A percentile compares a stretch with the other conserved stretches of the same genome.
phyloP scores from a whole-genome alignment of 345 rosid genomes.

The Dimocarpus longan region DNA sequence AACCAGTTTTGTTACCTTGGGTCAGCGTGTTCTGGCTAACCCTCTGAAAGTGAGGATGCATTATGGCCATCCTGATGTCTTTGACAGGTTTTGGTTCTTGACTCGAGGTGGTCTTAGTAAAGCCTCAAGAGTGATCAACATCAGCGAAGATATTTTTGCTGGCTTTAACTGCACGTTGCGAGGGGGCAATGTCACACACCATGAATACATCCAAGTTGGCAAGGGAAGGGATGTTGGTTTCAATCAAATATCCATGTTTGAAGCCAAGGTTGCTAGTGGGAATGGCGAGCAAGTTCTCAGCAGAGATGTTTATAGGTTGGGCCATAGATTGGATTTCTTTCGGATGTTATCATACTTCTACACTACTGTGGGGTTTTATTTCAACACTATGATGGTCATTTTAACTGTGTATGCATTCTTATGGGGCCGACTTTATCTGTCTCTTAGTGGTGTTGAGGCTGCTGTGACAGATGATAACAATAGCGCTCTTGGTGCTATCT shows the following conservation, averaged over 20 bases:
- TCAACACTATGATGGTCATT: constrained; percentile 92
- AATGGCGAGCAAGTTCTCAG: constrained; percentile 97
- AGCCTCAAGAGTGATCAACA: constrained; percentile 94
- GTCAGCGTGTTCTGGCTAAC: constrained; percentile 96
- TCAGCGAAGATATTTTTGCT: constrained; percentile 98
- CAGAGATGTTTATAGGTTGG: constrained; percentile 96
- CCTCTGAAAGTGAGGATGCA: constrained; percentile 97
- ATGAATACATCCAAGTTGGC: constrained; percentile 96
- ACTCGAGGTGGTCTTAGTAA: constrained; percentile 96
- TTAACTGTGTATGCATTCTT: constrained; percentile 91
- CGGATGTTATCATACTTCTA: constrained; percentile 96
- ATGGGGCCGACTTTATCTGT: constrained; percentile 95
- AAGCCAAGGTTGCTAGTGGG: constrained; percentile 99
- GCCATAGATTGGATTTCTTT: constrained; percentile 95
- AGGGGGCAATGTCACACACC: constrained; percentile 98
- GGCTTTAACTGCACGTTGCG: constrained; percentile 98
- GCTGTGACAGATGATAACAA: constrained; percentile 57
- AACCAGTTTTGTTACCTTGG: constrained; percentile 89
- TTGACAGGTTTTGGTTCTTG: constrained; percentile 98
- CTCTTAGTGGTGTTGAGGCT: constrained; percentile 89
- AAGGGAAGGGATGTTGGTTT: constrained; percentile 99
- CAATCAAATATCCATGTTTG: constrained; percentile 97
- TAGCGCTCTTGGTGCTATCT: constrained; percentile 75
- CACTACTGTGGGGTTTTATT: constrained; percentile 91
- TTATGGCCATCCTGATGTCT: constrained; percentile 98